Conservation (phyloP, 2,329 filamentous ascomycete genomes). For the Davidsoniella eucalypti region DNA sequence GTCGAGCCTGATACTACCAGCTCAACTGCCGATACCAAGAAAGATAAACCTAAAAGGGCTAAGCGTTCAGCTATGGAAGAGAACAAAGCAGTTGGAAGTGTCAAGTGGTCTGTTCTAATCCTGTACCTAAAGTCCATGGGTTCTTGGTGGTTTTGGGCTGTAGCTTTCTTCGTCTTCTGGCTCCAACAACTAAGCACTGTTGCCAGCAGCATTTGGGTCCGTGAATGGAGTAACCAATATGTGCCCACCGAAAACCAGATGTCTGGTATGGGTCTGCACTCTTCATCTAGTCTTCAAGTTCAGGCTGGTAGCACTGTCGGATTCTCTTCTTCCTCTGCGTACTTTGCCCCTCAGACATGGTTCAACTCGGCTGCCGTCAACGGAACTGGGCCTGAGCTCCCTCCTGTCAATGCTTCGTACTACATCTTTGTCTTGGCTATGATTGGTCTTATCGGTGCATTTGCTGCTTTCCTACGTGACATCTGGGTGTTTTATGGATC, state of each 20-base stretch:
- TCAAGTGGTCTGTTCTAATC: constrained; percentile 72
- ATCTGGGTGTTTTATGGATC: constrained; percentile 86
- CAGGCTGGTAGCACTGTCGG: constrained; percentile 3
- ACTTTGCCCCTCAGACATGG: constrained; percentile 7
- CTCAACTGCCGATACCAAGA: constrained; percentile 29
- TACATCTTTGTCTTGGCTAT: constrained; percentile 71
- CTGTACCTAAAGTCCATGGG: constrained; percentile 87
- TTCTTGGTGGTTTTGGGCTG: constrained; percentile 87
- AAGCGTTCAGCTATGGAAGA: constrained; percentile 44
- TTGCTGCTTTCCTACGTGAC: constrained; percentile 71
- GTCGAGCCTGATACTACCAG: constrained; percentile 29
- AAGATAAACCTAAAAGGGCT: constrained; percentile 30
- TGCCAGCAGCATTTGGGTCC: constrained; percentile 86
- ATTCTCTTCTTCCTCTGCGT: constrained; percentile 2
- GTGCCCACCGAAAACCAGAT: constrained; percentile 25
- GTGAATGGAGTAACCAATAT: constrained; percentile 89
- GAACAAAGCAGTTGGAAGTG: constrained; percentile 66
- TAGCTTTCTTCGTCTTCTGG: constrained; percentile 58
- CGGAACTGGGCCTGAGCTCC: constrained; percentile 5
- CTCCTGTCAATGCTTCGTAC: constrained; percentile 60
- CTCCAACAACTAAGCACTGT: constrained; percentile 74
- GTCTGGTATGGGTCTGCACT: constrained; percentile 1
- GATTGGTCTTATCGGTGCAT: constrained; percentile 60
- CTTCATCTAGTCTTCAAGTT: neutral
- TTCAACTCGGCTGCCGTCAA: constrained; percentile 4